A percentile compares a stretch with the other conserved stretches of the same genome.
Conservation (phyloP, 495 filamentous ascomycete genomes). For the Penicillium robsamsonii region DNA sequence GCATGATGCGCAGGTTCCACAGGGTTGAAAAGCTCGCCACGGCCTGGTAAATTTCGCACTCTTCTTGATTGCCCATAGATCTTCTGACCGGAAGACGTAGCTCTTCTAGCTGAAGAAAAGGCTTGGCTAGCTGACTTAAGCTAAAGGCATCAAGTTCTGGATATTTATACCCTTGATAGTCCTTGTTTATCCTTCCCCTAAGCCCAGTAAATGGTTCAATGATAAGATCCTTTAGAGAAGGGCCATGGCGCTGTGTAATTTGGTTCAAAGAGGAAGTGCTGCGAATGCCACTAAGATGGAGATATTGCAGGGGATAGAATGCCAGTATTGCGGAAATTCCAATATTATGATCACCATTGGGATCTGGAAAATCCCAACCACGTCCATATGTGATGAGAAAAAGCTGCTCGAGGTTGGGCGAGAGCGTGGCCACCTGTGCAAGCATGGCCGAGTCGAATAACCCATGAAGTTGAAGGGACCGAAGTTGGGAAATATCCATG, state of each 20-base stretch:
- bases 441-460: background rate
- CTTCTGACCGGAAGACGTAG: background rate
- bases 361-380: background rate
- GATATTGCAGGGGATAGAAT: constrained; percentile 12
- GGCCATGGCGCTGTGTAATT: constrained; percentile 14
- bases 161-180: background rate
- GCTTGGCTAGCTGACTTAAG: background rate
- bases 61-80: background rate
- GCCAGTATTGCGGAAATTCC: constrained; percentile 11
- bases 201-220: background rate
- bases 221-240: constrained; percentile 14
- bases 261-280: background rate
- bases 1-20: background rate
- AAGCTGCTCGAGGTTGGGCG: constrained; percentile 15
- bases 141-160: background rate
- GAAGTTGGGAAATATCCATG: constrained; percentile 10
- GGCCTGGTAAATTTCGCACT: constrained; percentile 5
- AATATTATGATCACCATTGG: constrained; percentile 1
- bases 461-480: background rate
- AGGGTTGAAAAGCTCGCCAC: background rate
- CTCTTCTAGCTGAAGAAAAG: background rate
- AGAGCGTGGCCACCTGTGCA: background rate
- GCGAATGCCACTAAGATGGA: constrained; percentile 3
- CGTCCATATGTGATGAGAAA: background rate
- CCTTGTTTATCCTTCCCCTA: too few relatives aligned